Conservation (phyloP, 1,284 basidiomycete genomes). For the Sutorius eximius region DNA sequence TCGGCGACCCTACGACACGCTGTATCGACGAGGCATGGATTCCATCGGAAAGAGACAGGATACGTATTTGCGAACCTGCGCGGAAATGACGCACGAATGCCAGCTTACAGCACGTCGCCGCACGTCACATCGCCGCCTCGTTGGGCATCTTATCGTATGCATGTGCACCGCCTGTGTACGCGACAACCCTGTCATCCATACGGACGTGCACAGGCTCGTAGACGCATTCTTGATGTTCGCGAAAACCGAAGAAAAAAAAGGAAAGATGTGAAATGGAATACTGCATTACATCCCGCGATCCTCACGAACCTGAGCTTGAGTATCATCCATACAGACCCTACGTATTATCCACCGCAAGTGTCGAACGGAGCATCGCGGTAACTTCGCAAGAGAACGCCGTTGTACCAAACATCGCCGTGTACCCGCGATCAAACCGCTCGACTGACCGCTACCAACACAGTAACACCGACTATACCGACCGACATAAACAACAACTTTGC, state of each 20-base stretch:
- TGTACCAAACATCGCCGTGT: neutral
- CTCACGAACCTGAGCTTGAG: slow-evolving; percentile 7
- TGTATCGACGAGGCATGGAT: slow-evolving; percentile 24
- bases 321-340: neutral
- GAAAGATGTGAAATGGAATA: neutral
- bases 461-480: neutral
- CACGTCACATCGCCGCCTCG: neutral
- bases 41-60: neutral
- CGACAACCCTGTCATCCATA: neutral
- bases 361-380: neutral
- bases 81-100: slow-evolving; percentile 8
- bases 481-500: neutral
- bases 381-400: neutral
- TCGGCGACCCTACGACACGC: slow-evolving; percentile 22
- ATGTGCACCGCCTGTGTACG: neutral
- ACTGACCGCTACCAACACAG: neutral
- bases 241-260: neutral
- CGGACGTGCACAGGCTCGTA: neutral
- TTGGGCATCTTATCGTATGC: neutral
- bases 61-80: neutral
- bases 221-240: neutral
- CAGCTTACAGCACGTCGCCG: neutral
- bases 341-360: neutral
- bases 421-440: slow-evolving; percentile 14
- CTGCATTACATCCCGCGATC: slow-evolving; percentile 5